A percentile compares a stretch with the other conserved stretches of the same genome.
Evolutionary conservation across 106 monocot species (phyloP).

Genomic region (Dendrobium huoshanense): DNA sequence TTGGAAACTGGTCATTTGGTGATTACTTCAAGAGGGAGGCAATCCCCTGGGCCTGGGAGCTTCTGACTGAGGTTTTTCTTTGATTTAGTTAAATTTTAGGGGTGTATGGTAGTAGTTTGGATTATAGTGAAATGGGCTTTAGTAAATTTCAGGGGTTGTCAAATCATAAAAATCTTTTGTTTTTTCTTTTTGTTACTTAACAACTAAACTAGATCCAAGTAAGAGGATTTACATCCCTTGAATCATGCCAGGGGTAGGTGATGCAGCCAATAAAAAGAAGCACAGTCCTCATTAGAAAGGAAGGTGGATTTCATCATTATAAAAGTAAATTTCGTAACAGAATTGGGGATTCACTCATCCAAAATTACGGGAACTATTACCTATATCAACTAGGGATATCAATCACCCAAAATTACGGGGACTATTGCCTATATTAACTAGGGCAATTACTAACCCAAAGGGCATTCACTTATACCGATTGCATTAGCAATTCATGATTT

Average conservation of each 20-base stretch:
- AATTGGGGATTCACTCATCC: background rate
- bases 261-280: background rate
- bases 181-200: too few relatives aligned
- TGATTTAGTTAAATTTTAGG: too few relatives aligned
- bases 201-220: too few relatives aligned
- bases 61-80: too few relatives aligned
- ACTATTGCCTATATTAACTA: background rate
- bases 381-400: background rate
- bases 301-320: background rate
- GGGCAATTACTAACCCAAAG: background rate
- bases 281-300: background rate
- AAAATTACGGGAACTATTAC: background rate
- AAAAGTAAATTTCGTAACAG: background rate
- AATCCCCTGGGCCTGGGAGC: constrained; percentile 85
- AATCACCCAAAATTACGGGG: background rate
- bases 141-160: too few relatives aligned
- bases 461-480: too few relatives aligned
- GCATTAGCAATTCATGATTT: background rate
- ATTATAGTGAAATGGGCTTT: too few relatives aligned
- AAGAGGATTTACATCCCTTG: too few relatives aligned
- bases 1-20: constrained; percentile 97
- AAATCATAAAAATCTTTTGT: too few relatives aligned
- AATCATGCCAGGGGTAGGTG: background rate
- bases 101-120: too few relatives aligned
- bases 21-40: constrained; percentile 94